Evolutionary conservation across 768 basidiomycete genomes (phyloP).

Genomic region (Trametopsis cervina): DNA sequence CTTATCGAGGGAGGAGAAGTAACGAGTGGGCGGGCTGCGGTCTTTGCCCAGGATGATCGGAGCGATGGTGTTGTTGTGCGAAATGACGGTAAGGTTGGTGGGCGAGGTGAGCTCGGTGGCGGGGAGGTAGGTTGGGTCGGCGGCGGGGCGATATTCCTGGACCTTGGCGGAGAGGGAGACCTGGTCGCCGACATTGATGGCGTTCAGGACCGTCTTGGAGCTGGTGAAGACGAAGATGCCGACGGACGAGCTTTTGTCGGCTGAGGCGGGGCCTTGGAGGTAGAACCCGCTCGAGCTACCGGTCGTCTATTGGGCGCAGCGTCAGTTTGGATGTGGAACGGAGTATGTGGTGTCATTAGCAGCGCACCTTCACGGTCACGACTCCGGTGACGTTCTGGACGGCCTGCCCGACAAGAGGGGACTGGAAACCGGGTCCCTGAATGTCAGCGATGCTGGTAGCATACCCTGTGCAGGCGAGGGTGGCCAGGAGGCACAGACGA

Average conservation of each 20-base stretch:
- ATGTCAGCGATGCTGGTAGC: constrained; percentile 21
- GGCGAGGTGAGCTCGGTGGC: constrained; percentile 45
- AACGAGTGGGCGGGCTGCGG: constrained; percentile 44
- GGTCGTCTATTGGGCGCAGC: constrained; percentile 24
- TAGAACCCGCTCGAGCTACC: constrained; percentile 35
- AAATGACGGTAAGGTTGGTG: constrained; percentile 38
- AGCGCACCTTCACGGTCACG: constrained; percentile 20
- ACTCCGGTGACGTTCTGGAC: constrained; percentile 21
- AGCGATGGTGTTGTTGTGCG: constrained; percentile 38
- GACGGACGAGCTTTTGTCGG: constrained; percentile 40
- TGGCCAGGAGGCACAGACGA: background rate
- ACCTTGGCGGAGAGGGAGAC: constrained; percentile 41
- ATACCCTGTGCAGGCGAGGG: background rate
- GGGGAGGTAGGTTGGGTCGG: constrained; percentile 36
- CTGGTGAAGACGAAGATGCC: constrained; percentile 45
- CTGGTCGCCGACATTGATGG: constrained; percentile 38
- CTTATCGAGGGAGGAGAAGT: constrained; percentile 41
- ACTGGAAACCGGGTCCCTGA: constrained; percentile 23
- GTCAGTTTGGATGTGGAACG: background rate
- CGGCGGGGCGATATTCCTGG: constrained; percentile 40
- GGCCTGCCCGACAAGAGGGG: constrained; percentile 21
- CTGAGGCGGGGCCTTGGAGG: constrained; percentile 31
- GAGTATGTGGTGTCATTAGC: too few relatives aligned
- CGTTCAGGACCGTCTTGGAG: constrained; percentile 28
- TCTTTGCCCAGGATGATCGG: constrained; percentile 46